Percentiles rank a stretch among this genome's conserved stretches.
These are phyloP conservation scores for Schizochytrium sp. DNA, from an alignment of 108 stramenopile genomes.

Conservation along the genomic window DNA sequence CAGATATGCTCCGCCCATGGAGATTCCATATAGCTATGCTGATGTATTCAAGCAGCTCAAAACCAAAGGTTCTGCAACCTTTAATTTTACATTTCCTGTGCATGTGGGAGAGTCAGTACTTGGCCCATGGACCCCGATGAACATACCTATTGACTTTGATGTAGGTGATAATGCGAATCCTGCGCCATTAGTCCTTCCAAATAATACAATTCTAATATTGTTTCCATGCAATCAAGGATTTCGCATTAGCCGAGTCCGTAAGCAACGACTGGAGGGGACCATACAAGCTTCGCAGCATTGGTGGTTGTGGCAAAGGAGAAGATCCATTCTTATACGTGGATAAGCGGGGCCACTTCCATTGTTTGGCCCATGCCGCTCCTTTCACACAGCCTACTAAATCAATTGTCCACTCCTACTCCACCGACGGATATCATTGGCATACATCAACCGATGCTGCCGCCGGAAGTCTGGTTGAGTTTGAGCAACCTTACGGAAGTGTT, in stretches of 20 bases:
- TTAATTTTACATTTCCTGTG: no score
- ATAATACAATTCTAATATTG: not conserved
- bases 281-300: not conserved
- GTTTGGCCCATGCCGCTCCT: not conserved
- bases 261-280: not conserved
- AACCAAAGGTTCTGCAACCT: no score
- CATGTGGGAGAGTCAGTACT: not conserved
- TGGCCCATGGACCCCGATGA: not conserved
- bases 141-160: not conserved
- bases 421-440: not conserved
- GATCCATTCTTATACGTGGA: conserved; percentile 18
- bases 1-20: no score
- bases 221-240: conserved; percentile 6
- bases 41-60: no score
- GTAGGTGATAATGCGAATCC: conserved; percentile 15
- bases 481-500: not conserved
- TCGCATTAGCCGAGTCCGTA: conserved; percentile 18
- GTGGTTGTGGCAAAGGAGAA: not conserved
- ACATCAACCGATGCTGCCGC: not conserved
- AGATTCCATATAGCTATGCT: no score
- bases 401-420: conserved; percentile 1
- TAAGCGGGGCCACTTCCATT: conserved; percentile 19
- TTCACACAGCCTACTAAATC: not conserved
- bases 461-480: not conserved
- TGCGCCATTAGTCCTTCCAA: not conserved